Base-by-base conservation (phyloP, 192 early-diverging fungal species). In the Coemansia sp. region DNA sequence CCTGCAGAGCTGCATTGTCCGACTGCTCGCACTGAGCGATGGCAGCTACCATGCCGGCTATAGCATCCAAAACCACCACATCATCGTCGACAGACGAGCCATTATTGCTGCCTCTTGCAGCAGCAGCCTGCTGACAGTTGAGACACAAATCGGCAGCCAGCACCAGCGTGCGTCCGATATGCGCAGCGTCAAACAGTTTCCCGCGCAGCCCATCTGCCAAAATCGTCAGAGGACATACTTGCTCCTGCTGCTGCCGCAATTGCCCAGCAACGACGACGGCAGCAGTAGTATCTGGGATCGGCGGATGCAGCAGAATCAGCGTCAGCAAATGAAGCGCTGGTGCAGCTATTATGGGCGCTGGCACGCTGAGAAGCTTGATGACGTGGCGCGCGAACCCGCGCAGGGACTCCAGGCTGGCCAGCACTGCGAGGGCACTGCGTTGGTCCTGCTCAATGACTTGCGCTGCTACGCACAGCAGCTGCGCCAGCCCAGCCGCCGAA, bases 181-280 rank as follows among this genome's bases (percentile, higher is more conserved):
- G 79, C 6, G 49, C 12, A 1, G 40, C 53, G 40, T 81, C 79
- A 60, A 81, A 81, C 2, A 81, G 79, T 20, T 81, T 81, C 6
- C 65, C 59, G n/a, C 65, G 41, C 24, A 74, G 69, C 35, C 53
- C 59, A 3, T 51, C 42, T 14, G 73, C 65, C 6, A 81, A 59
- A 9, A 49, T 43, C 6, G 35, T 38, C 40, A 81, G 58, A 3
- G 73, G 49, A 24, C 64, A 8, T 43, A 49, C 19, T n/a, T 32
- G 24, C 45, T n/a, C n/a, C n/a, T n/a, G n/a, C n/a, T n/a, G n/a
- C n/a, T n/a, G n/a, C n/a, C n/a, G n/a, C n/a, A n/a, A n/a, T 27
- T 35, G 24, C 4, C 20, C 17, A 1, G 36, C 29, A 2, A 8
- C 25, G 24, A n/a, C 14, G 15, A 22, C 15, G 19, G 58, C 43